These are phyloP conservation scores for Tarenaya hassleriana DNA, from an alignment of 345 rosid genomes.

Conservation along the genomic window DNA sequence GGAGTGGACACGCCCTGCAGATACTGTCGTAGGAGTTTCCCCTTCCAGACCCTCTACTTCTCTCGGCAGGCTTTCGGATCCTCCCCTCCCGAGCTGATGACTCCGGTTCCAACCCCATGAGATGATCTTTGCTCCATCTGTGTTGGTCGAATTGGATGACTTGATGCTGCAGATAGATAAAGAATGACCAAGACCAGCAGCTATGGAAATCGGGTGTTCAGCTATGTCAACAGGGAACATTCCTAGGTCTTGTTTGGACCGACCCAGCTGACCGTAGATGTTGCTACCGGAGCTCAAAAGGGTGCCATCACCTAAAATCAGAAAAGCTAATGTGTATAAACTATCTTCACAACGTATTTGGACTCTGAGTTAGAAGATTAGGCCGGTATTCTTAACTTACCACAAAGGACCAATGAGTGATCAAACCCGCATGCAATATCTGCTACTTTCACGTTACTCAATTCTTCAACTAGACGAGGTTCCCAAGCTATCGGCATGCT, in stretches of 20 bases:
- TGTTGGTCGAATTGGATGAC: slow-evolving; percentile 27
- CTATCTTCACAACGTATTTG: too few species aligned
- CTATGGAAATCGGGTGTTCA: slow-evolving; percentile 33
- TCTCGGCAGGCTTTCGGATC: slow-evolving; percentile 43
- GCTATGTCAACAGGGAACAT: slow-evolving; percentile 49
- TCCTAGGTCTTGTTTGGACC: slow-evolving; percentile 46
- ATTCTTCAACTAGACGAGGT: slow-evolving; percentile 63
- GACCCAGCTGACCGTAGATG: slow-evolving; percentile 73
- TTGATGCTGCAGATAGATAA: slow-evolving; percentile 47
- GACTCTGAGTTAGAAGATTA: too few species aligned
- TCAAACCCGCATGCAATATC: slow-evolving; percentile 82
- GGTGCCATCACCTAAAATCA: slow-evolving; percentile 53
- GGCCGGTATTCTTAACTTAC: slow-evolving; percentile 40
- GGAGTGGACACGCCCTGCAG: slow-evolving; percentile 78
- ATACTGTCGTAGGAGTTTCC: slow-evolving; percentile 43
- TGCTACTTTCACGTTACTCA: slow-evolving; percentile 36
- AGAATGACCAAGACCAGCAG: slow-evolving; percentile 93
- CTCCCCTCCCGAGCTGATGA: slow-evolving; percentile 73
- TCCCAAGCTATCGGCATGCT: slow-evolving; percentile 85
- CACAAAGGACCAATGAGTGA: slow-evolving; percentile 72
- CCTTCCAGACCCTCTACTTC: slow-evolving; percentile 46
- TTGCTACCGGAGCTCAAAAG: slow-evolving; percentile 78
- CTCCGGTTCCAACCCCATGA: slow-evolving; percentile 95
- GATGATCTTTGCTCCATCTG: slow-evolving; percentile 25
- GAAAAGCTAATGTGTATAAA: slow-evolving; percentile 10